Conservation (phyloP, 1,284 basidiomycete species). For the Taiwanofungus camphoratus region DNA sequence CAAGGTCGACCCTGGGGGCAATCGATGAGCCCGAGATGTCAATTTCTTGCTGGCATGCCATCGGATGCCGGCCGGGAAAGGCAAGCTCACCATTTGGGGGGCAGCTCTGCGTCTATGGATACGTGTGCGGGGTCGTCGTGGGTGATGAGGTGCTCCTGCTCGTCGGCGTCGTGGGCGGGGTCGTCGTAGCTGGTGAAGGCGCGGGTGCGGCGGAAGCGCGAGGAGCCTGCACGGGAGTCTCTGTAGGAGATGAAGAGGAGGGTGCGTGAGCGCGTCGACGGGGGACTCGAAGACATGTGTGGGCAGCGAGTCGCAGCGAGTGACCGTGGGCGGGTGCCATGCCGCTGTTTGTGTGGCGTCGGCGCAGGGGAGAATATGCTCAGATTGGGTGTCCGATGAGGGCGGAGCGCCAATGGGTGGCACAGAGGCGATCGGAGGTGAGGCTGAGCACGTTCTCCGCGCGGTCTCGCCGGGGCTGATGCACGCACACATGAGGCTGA, state of each 20-base stretch:
- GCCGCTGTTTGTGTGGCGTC: slow-evolving; percentile 22
- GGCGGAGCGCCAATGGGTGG: not conserved
- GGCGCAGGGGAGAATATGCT: slow-evolving; percentile 4
- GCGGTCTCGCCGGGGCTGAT: not conserved
- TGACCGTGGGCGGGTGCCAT: slow-evolving; percentile 20
- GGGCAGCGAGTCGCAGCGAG: slow-evolving; percentile 15
- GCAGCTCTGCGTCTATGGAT: slow-evolving; percentile 49
- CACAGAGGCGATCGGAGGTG: not conserved
- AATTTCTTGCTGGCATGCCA: slow-evolving; percentile 2
- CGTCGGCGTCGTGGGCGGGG: slow-evolving; percentile 42
- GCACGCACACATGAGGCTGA: no score
- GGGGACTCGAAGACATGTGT: slow-evolving; percentile 28
- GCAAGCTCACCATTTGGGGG: slow-evolving; percentile 29
- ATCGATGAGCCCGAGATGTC: slow-evolving; percentile 10
- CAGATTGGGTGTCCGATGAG: not conserved
- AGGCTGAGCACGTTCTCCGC: not conserved
- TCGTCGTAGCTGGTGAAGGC: slow-evolving; percentile 34
- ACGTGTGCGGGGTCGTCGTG: slow-evolving; percentile 36
- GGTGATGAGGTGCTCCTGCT: slow-evolving; percentile 67
- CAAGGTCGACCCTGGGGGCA: slow-evolving; percentile 76
- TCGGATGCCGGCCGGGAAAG: not conserved
- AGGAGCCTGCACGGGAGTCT: slow-evolving; percentile 65
- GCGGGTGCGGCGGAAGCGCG: slow-evolving; percentile 37
- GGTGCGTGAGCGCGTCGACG: slow-evolving; percentile 81
- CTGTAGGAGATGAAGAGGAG: slow-evolving; percentile 94